These are phyloP conservation scores for Leccinum sublutescens DNA, from an alignment of 768 basidiomycete genomes.

Conservation along the genomic window DNA sequence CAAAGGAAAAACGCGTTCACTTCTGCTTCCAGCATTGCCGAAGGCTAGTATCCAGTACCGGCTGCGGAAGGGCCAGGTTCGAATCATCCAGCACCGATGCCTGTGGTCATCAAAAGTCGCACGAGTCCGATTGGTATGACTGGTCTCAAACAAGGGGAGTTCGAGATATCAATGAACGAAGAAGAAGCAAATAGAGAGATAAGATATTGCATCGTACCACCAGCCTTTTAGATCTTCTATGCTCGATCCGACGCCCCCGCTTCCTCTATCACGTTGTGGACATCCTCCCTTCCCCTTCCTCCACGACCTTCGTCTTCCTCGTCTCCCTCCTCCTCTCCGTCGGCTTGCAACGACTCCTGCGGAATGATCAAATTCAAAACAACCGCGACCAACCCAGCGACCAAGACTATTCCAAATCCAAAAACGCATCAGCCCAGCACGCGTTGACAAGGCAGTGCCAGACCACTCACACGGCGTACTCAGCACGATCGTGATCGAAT, in stretches of 20 bases:
- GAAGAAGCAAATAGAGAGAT: not conserved
- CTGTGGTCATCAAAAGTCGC: no score
- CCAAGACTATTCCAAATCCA: constrained; percentile 41
- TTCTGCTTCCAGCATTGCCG: no score
- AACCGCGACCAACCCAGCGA: constrained; percentile 56
- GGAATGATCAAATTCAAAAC: constrained; percentile 60
- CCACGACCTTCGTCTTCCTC: not conserved
- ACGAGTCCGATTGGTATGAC: not conserved
- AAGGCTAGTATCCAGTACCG: no score
- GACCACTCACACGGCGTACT: constrained; percentile 71
- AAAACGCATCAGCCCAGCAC: not conserved
- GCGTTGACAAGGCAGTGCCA: not conserved
- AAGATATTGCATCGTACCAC: not conserved
- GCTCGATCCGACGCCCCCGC: constrained; percentile 18
- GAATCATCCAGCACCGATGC: no score
- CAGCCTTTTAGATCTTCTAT: not conserved
- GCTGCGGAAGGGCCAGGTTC: no score
- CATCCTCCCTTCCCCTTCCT: not conserved
- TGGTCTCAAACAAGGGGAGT: not conserved
- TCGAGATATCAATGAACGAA: not conserved
- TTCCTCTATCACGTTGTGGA: constrained; percentile 25
- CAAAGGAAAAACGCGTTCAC: no score
- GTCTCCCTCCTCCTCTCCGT: constrained; percentile 11
- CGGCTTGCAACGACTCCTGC: constrained; percentile 23
- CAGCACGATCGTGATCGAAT: constrained; percentile 76